A percentile compares a stretch with the other conserved stretches of the same genome.
phyloP scores from a whole-genome alignment of 257 asterid genomes.

The Capsicum rhomboideum region DNA sequence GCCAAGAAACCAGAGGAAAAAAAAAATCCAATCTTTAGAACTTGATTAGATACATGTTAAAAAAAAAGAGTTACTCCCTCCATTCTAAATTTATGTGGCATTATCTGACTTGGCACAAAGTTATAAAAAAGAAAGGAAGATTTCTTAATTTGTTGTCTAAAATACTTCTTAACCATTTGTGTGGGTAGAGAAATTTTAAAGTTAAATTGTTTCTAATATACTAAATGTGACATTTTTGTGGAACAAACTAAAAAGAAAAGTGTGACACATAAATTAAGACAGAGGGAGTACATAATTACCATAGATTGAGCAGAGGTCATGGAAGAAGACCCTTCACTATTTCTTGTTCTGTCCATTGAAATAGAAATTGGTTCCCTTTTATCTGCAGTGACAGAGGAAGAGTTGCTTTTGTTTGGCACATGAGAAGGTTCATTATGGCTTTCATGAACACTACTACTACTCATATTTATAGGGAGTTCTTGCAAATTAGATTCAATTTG shows the following conservation, averaged over 20 bases:
- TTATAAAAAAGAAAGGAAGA: too few relatives aligned
- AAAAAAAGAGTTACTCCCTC: too few relatives aligned
- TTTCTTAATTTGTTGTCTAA: too few relatives aligned
- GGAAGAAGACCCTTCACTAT: constrained; percentile 16
- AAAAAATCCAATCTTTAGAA: not conserved
- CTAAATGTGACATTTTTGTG: too few relatives aligned
- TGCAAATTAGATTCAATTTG: not conserved
- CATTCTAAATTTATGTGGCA: too few relatives aligned
- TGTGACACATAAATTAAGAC: too few relatives aligned
- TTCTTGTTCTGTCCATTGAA: constrained; percentile 20
- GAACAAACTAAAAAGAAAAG: too few relatives aligned
- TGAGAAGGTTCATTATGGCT: constrained; percentile 7
- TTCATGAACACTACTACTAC: not conserved
- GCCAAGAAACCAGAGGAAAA: too few relatives aligned
- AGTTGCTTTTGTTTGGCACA: constrained; percentile 22
- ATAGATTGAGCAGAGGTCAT: constrained; percentile 40
- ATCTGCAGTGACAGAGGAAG: constrained; percentile 28
- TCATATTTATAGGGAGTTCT: not conserved
- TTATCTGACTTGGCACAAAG: too few relatives aligned
- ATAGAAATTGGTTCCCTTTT: constrained; percentile 10
- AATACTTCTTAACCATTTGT: too few relatives aligned
- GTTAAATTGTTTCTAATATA: too few relatives aligned
- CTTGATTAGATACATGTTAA: not conserved
- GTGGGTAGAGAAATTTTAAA: too few relatives aligned
- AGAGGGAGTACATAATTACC: constrained; percentile 13